Conservation (phyloP, 352 stramenopile genomes). For the Thraustochytrium sp. region DNA sequence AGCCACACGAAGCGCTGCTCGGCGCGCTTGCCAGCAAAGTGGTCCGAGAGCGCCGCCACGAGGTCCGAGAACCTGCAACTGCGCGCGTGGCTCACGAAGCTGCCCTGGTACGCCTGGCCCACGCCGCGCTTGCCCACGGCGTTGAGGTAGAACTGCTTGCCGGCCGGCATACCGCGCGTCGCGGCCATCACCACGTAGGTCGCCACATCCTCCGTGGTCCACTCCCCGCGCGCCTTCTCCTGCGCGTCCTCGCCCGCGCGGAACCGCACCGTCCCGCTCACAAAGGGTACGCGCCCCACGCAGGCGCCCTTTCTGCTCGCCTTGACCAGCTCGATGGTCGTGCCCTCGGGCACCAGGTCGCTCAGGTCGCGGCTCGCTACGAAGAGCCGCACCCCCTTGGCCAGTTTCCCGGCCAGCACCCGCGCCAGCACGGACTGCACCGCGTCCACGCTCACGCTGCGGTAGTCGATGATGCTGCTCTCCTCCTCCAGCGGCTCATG, state of each 20-base stretch:
- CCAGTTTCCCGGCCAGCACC: no score
- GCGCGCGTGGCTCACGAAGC: neutral
- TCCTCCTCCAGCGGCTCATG: no score
- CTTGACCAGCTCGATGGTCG: no score
- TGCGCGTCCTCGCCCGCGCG: neutral
- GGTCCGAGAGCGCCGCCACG: neutral
- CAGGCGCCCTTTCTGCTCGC: no score
- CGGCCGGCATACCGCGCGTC: neutral
- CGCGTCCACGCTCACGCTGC: no score
- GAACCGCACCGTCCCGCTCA: no score
- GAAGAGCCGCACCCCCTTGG: no score
- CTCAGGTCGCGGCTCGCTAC: no score
- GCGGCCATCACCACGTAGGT: neutral
- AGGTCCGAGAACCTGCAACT: neutral
- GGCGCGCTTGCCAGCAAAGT: neutral
- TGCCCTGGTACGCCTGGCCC: neutral
- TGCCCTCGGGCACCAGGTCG: no score
- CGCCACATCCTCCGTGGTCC: neutral
- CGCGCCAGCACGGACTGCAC: no score
- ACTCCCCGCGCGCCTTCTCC: neutral
- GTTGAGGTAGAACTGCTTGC: neutral
- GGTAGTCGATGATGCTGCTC: no score
- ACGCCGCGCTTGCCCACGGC: neutral
- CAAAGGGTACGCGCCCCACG: no score
- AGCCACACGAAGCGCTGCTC: neutral